phyloP scores from a whole-genome alignment of 2,329 filamentous ascomycete genomes.

The Aspergillus chevalieri region DNA sequence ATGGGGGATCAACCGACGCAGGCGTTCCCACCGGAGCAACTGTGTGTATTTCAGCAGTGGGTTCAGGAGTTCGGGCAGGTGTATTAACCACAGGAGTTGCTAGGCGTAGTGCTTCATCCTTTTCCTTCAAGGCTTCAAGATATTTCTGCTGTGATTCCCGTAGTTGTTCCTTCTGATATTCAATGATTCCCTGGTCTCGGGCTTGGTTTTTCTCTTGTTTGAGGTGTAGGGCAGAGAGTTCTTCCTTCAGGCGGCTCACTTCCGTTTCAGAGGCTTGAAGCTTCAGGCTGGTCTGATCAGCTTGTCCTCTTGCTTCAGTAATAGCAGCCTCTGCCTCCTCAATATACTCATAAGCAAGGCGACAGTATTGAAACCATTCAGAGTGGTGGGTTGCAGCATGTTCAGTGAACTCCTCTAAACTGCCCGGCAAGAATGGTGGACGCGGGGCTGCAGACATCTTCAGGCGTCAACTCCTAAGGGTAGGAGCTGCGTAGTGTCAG shows the following conservation, averaged over 20 bases:
- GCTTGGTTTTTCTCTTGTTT: too few species aligned
- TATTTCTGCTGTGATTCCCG: neutral
- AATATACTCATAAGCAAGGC: too few species aligned
- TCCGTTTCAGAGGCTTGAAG: too few species aligned
- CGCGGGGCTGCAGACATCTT: neutral
- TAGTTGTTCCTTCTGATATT: neutral
- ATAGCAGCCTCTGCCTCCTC: too few species aligned
- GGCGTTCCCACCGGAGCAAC: neutral
- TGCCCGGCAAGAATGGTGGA: neutral
- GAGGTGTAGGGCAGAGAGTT: neutral
- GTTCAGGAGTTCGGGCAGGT: neutral
- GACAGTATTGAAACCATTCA: too few species aligned
- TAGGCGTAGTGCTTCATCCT: neutral
- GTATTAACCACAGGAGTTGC: neutral
- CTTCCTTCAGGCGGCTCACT: neutral
- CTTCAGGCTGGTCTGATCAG: too few species aligned
- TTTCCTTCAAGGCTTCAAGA: neutral
- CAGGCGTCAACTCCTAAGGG: neutral
- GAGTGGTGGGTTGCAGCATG: too few species aligned
- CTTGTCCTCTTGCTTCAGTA: too few species aligned
- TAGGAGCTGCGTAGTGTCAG: neutral
- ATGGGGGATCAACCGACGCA: neutral
- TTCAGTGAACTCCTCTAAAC: neutral
- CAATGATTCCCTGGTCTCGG: neutral
- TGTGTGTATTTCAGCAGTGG: neutral